A percentile compares a stretch with the other conserved stretches of the same genome.
Conservation (phyloP, 163 green algal species). For the Chlorella variabilis region DNA sequence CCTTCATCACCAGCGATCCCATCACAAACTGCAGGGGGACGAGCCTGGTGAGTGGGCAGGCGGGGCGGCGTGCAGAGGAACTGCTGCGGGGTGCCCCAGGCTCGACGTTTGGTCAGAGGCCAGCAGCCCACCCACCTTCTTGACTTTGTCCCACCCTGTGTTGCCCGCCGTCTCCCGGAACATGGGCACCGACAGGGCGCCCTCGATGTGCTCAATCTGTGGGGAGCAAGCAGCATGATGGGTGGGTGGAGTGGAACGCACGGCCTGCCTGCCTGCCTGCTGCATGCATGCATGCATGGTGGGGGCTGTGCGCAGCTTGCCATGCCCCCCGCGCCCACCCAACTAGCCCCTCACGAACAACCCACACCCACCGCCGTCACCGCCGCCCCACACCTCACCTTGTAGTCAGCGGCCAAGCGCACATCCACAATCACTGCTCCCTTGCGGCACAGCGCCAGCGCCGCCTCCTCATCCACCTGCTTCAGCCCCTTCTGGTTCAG, state of each 20-base stretch:
- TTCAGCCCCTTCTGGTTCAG: slow-evolving; percentile 69
- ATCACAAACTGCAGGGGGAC: slow-evolving; percentile 56
- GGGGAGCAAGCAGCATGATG: too few relatives aligned
- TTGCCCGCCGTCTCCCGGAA: slow-evolving; percentile 75
- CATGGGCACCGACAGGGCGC: slow-evolving; percentile 76
- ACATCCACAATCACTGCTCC: slow-evolving; percentile 81
- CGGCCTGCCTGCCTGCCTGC: neutral
- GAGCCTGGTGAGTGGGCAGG: too few relatives aligned
- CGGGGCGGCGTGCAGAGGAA: too few relatives aligned
- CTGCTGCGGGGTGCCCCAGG: too few relatives aligned
- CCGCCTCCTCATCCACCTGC: slow-evolving; percentile 68
- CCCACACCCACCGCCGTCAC: neutral
- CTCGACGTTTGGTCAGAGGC: too few relatives aligned
- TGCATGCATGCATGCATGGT: too few relatives aligned
- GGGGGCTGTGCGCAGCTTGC: too few relatives aligned
- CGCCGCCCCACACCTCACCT: slow-evolving; percentile 1
- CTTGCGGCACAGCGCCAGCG: slow-evolving; percentile 49
- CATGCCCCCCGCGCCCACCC: neutral
- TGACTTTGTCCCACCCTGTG: slow-evolving; percentile 80
- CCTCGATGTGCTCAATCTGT: slow-evolving; percentile 58
- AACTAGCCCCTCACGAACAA: neutral
- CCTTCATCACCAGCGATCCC: slow-evolving; percentile 75
- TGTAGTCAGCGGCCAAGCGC: slow-evolving; percentile 66
- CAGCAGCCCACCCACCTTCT: slow-evolving; percentile 51
- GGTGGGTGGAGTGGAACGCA: neutral